Conservation (phyloP, 1,284 basidiomycete genomes). For the Pyrrhoderma noxium region DNA sequence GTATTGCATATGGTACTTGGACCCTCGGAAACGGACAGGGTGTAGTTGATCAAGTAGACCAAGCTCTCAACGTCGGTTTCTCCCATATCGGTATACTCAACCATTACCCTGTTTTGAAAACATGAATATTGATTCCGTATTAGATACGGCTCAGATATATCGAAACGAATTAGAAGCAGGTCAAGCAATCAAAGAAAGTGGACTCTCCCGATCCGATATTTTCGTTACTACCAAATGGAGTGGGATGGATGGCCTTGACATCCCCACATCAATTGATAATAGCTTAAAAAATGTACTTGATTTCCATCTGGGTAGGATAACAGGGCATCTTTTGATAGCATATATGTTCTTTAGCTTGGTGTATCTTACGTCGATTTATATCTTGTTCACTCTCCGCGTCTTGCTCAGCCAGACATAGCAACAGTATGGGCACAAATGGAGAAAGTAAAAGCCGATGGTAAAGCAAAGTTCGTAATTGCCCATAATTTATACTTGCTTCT, state of each 20-base stretch:
- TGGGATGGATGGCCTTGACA: constrained; percentile 43
- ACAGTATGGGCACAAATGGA: constrained; percentile 60
- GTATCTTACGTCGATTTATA: constrained; percentile 66
- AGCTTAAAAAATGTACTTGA: constrained; percentile 55
- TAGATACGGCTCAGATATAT: constrained; percentile 45
- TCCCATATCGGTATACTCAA: constrained; percentile 39
- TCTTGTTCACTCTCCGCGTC: constrained; percentile 52
- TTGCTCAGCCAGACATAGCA: constrained; percentile 45
- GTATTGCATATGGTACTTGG: constrained; percentile 49
- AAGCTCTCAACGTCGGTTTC: constrained; percentile 47
- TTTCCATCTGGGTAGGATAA: constrained; percentile 18
- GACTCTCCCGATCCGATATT: constrained; percentile 36
- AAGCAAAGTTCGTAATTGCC: constrained; percentile 43
- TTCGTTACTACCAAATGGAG: constrained; percentile 57
- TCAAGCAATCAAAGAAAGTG: constrained; percentile 40
- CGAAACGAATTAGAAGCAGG: constrained; percentile 44
- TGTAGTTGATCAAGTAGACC: constrained; percentile 42
- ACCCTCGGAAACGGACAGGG: constrained; percentile 42
- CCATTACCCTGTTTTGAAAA: background rate
- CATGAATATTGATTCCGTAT: background rate
- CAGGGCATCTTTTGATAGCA: background rate
- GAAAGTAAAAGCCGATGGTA: constrained; percentile 45
- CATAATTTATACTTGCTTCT: background rate
- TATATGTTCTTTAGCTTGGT: constrained; percentile 39
- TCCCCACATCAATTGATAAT: constrained; percentile 46